These are phyloP conservation scores for Ceratobasidium theobromae DNA, from an alignment of 1,284 basidiomycete species.

Conservation along the genomic window DNA sequence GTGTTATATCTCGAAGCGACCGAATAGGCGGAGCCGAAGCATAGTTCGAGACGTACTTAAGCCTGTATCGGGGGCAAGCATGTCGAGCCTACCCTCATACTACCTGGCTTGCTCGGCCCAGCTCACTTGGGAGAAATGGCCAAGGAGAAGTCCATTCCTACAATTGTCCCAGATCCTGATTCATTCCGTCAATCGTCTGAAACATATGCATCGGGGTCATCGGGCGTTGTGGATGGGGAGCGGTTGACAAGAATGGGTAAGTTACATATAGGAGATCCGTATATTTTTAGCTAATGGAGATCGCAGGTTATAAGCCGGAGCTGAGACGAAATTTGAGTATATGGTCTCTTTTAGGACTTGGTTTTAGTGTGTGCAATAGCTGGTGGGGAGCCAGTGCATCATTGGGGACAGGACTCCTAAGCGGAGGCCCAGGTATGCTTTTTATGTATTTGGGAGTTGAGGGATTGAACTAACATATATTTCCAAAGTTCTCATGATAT, in stretches of 20 bases:
- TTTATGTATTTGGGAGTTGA: not conserved
- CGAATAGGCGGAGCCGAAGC: no score
- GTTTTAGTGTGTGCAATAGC: slow-evolving; percentile 6
- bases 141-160: not conserved
- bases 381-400: slow-evolving; percentile 9
- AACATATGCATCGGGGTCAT: not conserved
- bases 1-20: no score
- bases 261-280: not conserved
- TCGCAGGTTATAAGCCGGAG: not conserved
- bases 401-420: not conserved
- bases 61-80: no score
- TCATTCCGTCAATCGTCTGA: not conserved
- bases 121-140: no score
- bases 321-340: slow-evolving; percentile 4
- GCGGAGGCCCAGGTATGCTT: slow-evolving; percentile 1
- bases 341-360: not conserved
- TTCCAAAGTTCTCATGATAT: slow-evolving; percentile 2
- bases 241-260: slow-evolving; percentile 14
- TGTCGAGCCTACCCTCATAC: no score
- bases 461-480: not conserved
- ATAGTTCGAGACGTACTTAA: no score
- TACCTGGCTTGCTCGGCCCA: no score
- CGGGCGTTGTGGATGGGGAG: slow-evolving; percentile 10
- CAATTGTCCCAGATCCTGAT: not conserved
- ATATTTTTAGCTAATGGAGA: not conserved